Evolutionary conservation across 2,329 filamentous ascomycete genomes (phyloP).

Genomic region (Capronia coronata): DNA sequence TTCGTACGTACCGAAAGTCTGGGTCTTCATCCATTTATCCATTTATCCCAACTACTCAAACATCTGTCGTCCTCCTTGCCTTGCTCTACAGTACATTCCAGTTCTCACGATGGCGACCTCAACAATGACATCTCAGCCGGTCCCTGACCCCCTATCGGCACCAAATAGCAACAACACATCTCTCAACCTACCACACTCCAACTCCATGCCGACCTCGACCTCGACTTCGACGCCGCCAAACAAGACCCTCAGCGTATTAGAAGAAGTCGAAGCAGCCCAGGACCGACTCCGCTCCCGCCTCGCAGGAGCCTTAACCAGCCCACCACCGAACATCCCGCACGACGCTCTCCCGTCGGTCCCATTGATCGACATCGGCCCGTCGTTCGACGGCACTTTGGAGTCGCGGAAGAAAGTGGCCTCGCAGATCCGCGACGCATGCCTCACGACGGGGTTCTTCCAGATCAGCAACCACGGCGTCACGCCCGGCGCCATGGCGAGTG

Average conservation of each 20-base stretch:
- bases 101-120: conserved; percentile 14
- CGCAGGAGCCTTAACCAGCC: conserved; percentile 18
- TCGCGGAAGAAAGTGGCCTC: conserved; percentile 28
- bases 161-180: not conserved
- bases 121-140: conserved; percentile 13
- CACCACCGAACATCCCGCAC: conserved; percentile 11
- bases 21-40: too few relatives aligned
- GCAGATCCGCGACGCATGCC: conserved; percentile 41
- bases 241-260: conserved; percentile 14
- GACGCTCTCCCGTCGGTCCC: conserved; percentile 23
- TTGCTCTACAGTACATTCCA: too few relatives aligned
- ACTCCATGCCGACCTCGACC: not conserved
- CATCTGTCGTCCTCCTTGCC: too few relatives aligned
- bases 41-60: too few relatives aligned
- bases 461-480: conserved; percentile 47
- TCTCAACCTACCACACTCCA: not conserved
- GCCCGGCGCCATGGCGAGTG: conserved; percentile 35
- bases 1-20: too few relatives aligned
- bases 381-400: conserved; percentile 13
- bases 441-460: conserved; percentile 50
- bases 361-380: conserved; percentile 26
- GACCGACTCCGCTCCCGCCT: conserved; percentile 21
- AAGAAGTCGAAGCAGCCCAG: conserved; percentile 24
- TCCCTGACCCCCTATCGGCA: conserved; percentile 5
- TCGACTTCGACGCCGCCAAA: not conserved